Base-by-base conservation (phyloP, 257 asterid genomes). In the Anisodus acutangulus region DNA sequence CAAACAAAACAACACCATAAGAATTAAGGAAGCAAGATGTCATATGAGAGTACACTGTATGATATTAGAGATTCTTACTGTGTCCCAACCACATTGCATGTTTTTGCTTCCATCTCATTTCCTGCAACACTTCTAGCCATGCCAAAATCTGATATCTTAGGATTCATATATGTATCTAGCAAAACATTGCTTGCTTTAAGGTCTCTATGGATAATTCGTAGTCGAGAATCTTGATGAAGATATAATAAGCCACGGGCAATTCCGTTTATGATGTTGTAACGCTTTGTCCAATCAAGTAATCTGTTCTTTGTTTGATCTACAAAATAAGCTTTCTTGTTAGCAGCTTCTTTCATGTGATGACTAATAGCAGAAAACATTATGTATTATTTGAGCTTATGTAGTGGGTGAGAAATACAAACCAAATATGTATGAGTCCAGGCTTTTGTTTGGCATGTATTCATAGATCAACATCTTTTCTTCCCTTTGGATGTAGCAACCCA, bases 221-320 rank as follows among this genome's bases (percentile, higher is more conserved):
- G 82, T 43, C 63, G 87, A 10, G 89, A 87, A 84, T 87, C 89
- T 84, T 84, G 87, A 67, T 87, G 87, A 57, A 87, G 89, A 76
- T 87, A 84, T 72, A 87, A 53, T 51, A 87, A 81, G 2, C 89
- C 89, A 55, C 87, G 86, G 49, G 89, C 88, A 82, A 87, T 85
- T 47, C 88, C 86, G 5, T 85, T 85, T 2, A 82, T 87, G 47
- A 87, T 79, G 80, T 67, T 9, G 74, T 82, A 82, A 2, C 88
- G 74, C 19, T 60, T 82, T 45, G 86, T 78, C 89, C 89, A 87
- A 58, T 87, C 86, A 12, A 87, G 80, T 39, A 67, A 8, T 45
- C 3, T 67, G 45, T 43, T 60, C 58, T 79, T 82, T 4, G 22
- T 63, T 69, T 70, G 68, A 86, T 86, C 89, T 86, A 82, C 79